These are phyloP conservation scores for Digitaria exilis DNA, from an alignment of 202 grass and related monocot genomes.

Conservation along the genomic window DNA sequence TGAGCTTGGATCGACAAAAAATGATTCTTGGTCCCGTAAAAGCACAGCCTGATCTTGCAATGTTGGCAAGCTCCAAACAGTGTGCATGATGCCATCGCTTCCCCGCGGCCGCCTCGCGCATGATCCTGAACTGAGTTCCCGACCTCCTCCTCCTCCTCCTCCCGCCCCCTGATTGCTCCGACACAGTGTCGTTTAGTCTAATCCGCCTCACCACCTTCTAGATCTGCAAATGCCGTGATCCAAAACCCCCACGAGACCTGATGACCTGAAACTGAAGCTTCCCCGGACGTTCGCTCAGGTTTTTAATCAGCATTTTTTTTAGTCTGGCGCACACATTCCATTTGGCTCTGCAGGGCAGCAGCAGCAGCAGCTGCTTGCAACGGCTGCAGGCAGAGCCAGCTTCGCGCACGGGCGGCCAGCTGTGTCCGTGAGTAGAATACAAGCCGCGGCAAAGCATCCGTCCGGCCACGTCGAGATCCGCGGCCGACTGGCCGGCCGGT, in stretches of 20 bases:
- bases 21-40: background rate
- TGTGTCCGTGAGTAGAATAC: background rate
- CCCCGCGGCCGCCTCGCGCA: background rate
- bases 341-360: background rate
- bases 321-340: conserved; percentile 16
- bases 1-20: background rate
- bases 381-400: too few species aligned
- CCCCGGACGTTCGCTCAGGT: background rate
- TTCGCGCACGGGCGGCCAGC: background rate
- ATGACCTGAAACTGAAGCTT: background rate
- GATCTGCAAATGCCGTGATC: background rate
- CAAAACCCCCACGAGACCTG: background rate
- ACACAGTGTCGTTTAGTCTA: background rate
- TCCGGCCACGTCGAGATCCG: conserved; percentile 7
- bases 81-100: background rate
- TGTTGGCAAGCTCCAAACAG: background rate
- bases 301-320: background rate
- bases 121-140: too few species aligned
- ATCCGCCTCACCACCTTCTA: background rate
- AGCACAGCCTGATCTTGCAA: background rate
- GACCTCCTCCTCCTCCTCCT: background rate
- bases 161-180: background rate
- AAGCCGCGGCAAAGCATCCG: too few species aligned
- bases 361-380: too few species aligned
- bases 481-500: conserved; percentile 29